Base-by-base conservation (phyloP, 805 yeast genomes). In the Zygotorulaspora sp. region DNA sequence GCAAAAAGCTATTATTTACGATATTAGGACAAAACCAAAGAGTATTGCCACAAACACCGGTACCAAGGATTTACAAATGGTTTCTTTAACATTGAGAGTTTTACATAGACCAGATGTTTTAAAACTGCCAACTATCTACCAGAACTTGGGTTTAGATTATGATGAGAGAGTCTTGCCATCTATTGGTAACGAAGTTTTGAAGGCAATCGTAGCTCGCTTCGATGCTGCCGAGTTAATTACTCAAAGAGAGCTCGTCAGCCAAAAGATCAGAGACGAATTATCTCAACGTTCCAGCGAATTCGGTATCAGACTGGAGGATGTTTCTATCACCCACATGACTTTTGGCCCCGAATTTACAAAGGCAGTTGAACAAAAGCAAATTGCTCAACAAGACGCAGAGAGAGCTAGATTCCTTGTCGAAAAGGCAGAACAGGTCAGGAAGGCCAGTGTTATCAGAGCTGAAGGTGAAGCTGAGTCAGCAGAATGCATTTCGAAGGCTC, bases 401-500 rank as follows among this genome's bases (percentile, higher is more conserved):
- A 77, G 98, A 51, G 96, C 97, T 42, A 83, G 83, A 57, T 92
- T 78, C 59, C 71, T 86, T 36, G 97, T 92, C 39, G 97, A 89
- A 59, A 83, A 83, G 61, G 97, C 97, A 6, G 97, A 92, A 65
- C 98, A 92, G 68, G 97, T 90, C 65, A 78, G 95, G 61, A 89
- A 83, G 63, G 98, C 97, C 2, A 71, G 85, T 32, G 87, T 92
- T 54, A 89, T 92, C 50, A 79, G 97, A 56, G 98, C 98, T 19
- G 98, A 92, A 67, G 98, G 97, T 67, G 98, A 92, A 68, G 98
- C 98, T 35, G 97, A 92, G 65, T 87, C 96, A 41, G 98, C 98
- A 3, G 97, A 92, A 44, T 80, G 80, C 44, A 92, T 92, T 46
- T 87, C 96, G 23, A 85, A 80, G 65, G 97, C 97, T 4, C 75